Percentiles rank a stretch among this genome's conserved stretches.
phyloP scores from a whole-genome alignment of 2,329 filamentous ascomycete genomes.

The Botrytis elliptica region DNA sequence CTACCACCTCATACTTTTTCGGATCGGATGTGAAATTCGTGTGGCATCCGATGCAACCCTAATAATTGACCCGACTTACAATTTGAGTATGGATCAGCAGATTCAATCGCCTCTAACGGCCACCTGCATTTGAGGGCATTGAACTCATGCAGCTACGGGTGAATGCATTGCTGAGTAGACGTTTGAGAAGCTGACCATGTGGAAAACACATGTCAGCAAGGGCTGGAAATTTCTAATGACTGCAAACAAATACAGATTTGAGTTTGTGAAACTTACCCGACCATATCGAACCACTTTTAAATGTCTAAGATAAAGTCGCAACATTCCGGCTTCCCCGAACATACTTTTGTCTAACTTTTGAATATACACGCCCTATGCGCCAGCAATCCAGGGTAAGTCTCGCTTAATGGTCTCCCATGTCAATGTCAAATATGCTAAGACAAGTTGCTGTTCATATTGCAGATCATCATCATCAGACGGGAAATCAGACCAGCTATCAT shows the following conservation, averaged over 20 bases:
- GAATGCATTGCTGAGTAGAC: slow-evolving; percentile 9
- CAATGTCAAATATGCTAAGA: not conserved
- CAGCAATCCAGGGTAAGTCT: not conserved
- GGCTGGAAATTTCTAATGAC: slow-evolving; percentile 3
- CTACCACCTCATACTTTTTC: not conserved
- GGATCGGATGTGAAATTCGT: slow-evolving; percentile 8
- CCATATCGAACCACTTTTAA: not conserved
- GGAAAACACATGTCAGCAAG: slow-evolving; percentile 16
- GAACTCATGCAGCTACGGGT: not conserved
- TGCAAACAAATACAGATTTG: not conserved
- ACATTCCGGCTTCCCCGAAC: slow-evolving; percentile 16
- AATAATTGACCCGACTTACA: not conserved
- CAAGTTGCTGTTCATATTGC: not conserved
- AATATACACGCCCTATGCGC: slow-evolving; percentile 19
- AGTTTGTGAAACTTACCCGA: not conserved
- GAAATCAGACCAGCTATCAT: not conserved
- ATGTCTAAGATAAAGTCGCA: not conserved
- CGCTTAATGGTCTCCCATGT: not conserved
- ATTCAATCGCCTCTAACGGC: slow-evolving; percentile 5
- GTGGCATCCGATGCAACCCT: slow-evolving; percentile 12
- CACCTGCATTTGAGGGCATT: slow-evolving; percentile 13
- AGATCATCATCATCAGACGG: slow-evolving; percentile 15
- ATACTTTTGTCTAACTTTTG: slow-evolving; percentile 15
- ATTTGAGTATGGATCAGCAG: not conserved
- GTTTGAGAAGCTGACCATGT: slow-evolving; percentile 9